Percentiles rank a stretch among this genome's conserved stretches.
These are phyloP conservation scores for Botrytis elliptica DNA, from an alignment of 2,329 filamentous ascomycete species.

Conservation along the genomic window DNA sequence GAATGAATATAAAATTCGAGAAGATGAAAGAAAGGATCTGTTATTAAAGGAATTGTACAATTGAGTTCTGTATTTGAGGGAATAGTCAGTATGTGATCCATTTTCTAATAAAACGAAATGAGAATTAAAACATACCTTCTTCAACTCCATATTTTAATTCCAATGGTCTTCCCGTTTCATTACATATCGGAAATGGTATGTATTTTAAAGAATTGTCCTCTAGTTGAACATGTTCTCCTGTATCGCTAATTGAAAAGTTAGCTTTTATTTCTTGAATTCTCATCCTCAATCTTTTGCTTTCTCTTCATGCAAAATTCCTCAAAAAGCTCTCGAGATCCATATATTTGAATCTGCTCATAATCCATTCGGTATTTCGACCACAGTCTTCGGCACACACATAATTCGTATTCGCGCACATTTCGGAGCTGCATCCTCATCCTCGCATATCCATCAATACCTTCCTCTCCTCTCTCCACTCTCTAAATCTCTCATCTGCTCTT, in stretches of 20 bases:
- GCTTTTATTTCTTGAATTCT: not conserved
- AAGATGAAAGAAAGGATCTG: conserved; percentile 80
- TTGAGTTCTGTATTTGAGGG: conserved; percentile 61
- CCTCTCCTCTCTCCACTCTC: not conserved
- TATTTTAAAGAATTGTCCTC: conserved; percentile 81
- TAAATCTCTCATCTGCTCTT: not conserved
- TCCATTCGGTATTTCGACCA: no score
- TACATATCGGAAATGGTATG: conserved; percentile 85
- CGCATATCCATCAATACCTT: not conserved
- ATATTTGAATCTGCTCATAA: not conserved
- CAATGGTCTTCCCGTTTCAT: conserved; percentile 80
- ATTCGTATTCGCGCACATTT: not conserved
- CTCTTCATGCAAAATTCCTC: not conserved
- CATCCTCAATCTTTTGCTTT: not conserved
- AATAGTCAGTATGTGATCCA: not conserved
- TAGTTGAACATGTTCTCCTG: conserved; percentile 85
- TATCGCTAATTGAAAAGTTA: conserved; percentile 60
- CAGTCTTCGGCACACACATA: not conserved
- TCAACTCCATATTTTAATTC: conserved; percentile 85
- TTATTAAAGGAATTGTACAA: conserved; percentile 76
- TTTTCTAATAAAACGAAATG: not conserved
- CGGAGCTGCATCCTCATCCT: not conserved
- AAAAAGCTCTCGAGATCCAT: not conserved
- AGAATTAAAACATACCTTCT: conserved; percentile 34
- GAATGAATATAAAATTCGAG: conserved; percentile 98